A percentile compares a stretch with the other conserved stretches of the same genome.
Conservation (phyloP, 2,329 filamentous ascomycete genomes). For the Aureobasidium sp. region DNA sequence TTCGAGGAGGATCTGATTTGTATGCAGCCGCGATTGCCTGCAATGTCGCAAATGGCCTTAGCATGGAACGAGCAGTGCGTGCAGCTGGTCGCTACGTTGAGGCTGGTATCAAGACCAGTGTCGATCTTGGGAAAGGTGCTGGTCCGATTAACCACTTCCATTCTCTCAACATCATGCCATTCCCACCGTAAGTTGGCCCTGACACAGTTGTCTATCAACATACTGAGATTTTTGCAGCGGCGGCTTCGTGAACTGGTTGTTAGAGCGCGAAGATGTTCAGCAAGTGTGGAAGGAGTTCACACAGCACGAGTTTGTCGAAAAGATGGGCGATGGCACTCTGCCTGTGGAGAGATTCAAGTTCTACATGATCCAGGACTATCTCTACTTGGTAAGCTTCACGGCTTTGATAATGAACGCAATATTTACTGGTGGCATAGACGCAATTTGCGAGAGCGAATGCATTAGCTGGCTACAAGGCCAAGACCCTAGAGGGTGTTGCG, state of each 20-base stretch:
- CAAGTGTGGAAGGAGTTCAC: conserved; percentile 68
- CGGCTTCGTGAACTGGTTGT: conserved; percentile 74
- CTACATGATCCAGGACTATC: conserved; percentile 87
- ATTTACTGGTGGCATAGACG: conserved; percentile 41
- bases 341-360: conserved; percentile 72
- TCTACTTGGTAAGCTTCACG: conserved; percentile 60
- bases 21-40: conserved; percentile 62
- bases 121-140: conserved; percentile 56
- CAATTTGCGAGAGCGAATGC: conserved; percentile 86
- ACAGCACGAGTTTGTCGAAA: conserved; percentile 74
- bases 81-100: conserved; percentile 66
- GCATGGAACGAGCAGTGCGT: conserved; percentile 54
- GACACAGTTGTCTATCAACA: not conserved
- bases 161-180: conserved; percentile 60
- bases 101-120: conserved; percentile 60
- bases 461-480: conserved; percentile 77
- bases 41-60: conserved; percentile 56
- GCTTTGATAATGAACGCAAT: not conserved
- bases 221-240: conserved; percentile 36
- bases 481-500: conserved; percentile 63
- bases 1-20: conserved; percentile 1
- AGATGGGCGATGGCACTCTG: conserved; percentile 67
- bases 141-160: conserved; percentile 76
- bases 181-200: conserved; percentile 49
- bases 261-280: conserved; percentile 67